Base-by-base conservation (phyloP, 441 rosid species). In the Bruguiera hainesii region DNA sequence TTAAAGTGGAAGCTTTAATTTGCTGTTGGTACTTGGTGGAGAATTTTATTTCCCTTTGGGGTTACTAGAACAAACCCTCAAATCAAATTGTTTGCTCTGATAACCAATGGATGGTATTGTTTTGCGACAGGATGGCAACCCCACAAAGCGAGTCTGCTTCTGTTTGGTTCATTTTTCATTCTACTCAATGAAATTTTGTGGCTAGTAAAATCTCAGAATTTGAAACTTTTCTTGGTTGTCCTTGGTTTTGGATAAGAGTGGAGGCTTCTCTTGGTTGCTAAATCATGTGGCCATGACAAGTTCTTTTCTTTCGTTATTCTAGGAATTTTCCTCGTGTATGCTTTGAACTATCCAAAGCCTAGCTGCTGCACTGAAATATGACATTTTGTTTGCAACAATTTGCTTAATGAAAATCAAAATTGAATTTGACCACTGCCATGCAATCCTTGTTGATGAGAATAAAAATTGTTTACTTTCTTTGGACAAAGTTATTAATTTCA, bases 221-320 rank as follows among this genome's bases (percentile, higher is more conserved):
- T 58, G 51, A 25, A 52, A 61, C 28, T 29, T 70, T 65, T 74
- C 73, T 65, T 78, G 81, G 81, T 67, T 62, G 69, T 50, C 74
- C 31, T 73, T 55, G 60, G 76, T 65, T 83, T 62, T 33, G 75
- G 84, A 80, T 87, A 80, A 84, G 84, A 80, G 65, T n/a, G 52
- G 72, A 33, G 68, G 60, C 63, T 71, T 68, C 61, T 76, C 58
- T 71, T 72, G 71, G n/a, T 69, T 56, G 75, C 63, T 49, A 73
- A 61, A 56, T 62, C 64, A 50, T 71, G 91, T 80, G 84, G 89
- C 69, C 61, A 70, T 65, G 59, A 50, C 46, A 42, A 67, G 66
- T 59, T 71, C 65, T 62, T 52, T 50, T 46, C 71, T 42, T 69
- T 69, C 19, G 15, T 39, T 29, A 57, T 70, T 72, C 74, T 70